These are phyloP conservation scores for Conringia planisiliqua DNA, from an alignment of 345 rosid genomes.

Conservation along the genomic window DNA sequence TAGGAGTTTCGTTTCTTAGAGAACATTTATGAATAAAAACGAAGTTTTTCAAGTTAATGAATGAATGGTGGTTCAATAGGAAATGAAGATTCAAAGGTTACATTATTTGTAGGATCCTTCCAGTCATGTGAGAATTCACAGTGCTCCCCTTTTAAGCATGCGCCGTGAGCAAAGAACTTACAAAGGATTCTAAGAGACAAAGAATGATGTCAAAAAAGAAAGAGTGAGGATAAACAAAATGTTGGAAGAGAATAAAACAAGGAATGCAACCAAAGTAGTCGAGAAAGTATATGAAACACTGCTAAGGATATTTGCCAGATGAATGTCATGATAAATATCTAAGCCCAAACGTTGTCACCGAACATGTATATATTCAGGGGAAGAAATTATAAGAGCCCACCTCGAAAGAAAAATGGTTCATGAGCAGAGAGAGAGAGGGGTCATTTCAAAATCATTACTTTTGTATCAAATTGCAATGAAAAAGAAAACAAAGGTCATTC, in stretches of 20 bases:
- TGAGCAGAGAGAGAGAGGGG: background rate
- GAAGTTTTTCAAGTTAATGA: background rate
- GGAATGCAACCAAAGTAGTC: background rate
- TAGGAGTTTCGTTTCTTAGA: background rate
- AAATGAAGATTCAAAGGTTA: constrained; percentile 22
- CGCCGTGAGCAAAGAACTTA: constrained; percentile 88
- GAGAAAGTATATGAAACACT: background rate
- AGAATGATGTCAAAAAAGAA: background rate
- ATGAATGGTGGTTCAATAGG: background rate
- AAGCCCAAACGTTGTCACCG: background rate
- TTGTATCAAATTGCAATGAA: background rate
- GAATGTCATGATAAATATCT: background rate
- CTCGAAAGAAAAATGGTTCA: background rate
- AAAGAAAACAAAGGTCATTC: background rate
- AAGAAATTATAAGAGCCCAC: too few species aligned
- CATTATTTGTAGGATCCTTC: constrained; percentile 77
- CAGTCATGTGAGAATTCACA: constrained; percentile 92
- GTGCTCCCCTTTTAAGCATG: constrained; percentile 91
- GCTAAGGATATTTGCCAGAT: background rate
- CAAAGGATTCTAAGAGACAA: constrained; percentile 50
- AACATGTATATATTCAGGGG: too few species aligned
- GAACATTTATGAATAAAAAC: constrained; percentile 7
- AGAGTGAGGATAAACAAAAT: background rate
- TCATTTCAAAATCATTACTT: background rate
- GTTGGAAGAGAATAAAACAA: background rate